phyloP scores from a whole-genome alignment of 805 yeast genomes.

The Vanderwaltozyma polyspora region DNA sequence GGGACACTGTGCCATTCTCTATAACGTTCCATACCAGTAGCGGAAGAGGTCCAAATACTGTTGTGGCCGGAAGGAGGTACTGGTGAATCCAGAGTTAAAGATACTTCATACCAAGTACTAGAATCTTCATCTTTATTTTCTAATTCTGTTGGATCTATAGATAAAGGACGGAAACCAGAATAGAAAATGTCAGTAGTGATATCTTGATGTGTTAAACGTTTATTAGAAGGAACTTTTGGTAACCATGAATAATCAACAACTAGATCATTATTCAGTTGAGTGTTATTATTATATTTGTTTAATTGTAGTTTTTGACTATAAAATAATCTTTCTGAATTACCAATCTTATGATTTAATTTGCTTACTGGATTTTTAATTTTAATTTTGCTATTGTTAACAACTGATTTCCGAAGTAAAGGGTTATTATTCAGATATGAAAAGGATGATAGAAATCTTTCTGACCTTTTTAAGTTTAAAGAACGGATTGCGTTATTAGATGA shows the following conservation, averaged over 20 bases:
- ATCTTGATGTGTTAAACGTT: conserved; percentile 15
- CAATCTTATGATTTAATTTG: too few species aligned
- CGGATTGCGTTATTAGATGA: not conserved
- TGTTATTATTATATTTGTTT: not conserved
- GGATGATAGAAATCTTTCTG: conserved; percentile 14
- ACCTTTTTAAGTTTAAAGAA: not conserved
- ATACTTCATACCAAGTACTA: conserved; percentile 18
- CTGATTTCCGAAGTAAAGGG: conserved; percentile 8
- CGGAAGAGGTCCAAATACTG: conserved; percentile 28
- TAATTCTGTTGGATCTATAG: conserved; percentile 7
- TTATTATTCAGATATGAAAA: conserved; percentile 17
- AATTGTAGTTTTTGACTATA: not conserved
- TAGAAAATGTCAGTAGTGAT: conserved; percentile 17
- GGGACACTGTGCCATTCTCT: conserved; percentile 27
- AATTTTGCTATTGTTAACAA: too few species aligned
- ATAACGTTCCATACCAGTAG: conserved; percentile 27
- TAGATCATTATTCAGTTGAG: not conserved
- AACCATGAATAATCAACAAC: conserved; percentile 17
- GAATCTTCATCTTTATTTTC: conserved; percentile 1
- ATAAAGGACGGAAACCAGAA: conserved; percentile 25
- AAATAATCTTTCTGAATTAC: not conserved
- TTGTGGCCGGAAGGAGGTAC: conserved; percentile 17
- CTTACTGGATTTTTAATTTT: conserved; percentile 1
- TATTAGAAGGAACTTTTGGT: conserved; percentile 23
- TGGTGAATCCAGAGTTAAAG: conserved; percentile 12